phyloP scores from a whole-genome alignment of 2,329 filamentous ascomycete genomes.

The Cladophialophora yegresii region DNA sequence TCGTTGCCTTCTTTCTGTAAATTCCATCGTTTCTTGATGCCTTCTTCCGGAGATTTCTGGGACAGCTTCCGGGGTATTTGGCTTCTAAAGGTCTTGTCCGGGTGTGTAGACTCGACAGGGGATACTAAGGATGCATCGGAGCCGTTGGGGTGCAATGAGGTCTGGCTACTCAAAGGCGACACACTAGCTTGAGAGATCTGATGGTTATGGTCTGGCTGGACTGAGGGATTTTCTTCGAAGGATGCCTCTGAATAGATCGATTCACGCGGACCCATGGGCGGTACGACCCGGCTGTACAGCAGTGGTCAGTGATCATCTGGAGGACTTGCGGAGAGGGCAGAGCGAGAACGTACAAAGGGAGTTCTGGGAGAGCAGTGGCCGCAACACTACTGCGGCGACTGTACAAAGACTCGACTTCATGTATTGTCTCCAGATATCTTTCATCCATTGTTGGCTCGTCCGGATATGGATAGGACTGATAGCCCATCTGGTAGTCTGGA shows the following conservation, averaged over 20 bases:
- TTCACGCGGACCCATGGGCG: conserved; percentile 27
- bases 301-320: conserved; percentile 8
- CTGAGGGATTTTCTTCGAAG: conserved; percentile 58
- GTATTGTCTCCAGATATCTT: conserved; percentile 46
- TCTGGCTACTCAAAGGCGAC: conserved; percentile 38
- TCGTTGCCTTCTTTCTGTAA: conserved; percentile 38
- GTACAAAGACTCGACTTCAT: conserved; percentile 41
- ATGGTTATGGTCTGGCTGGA: conserved; percentile 20
- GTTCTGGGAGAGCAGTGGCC: conserved; percentile 41
- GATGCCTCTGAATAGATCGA: conserved; percentile 41
- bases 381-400: conserved; percentile 36
- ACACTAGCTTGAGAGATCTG: conserved; percentile 23
- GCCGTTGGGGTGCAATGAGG: conserved; percentile 25
- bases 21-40: conserved; percentile 30
- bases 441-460: conserved; percentile 42
- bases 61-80: conserved; percentile 35
- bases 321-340: neutral
- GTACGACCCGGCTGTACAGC: conserved; percentile 34
- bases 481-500: conserved; percentile 29
- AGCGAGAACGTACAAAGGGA: conserved; percentile 45
- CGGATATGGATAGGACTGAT: conserved; percentile 26
- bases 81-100: conserved; percentile 27
- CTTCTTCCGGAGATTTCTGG: conserved; percentile 29
- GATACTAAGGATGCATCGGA: conserved; percentile 36
- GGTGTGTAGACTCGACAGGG: conserved; percentile 37